These are phyloP conservation scores for Metschnikowia amazonensis DNA, from an alignment of 805 yeast genomes.

Conservation along the genomic window DNA sequence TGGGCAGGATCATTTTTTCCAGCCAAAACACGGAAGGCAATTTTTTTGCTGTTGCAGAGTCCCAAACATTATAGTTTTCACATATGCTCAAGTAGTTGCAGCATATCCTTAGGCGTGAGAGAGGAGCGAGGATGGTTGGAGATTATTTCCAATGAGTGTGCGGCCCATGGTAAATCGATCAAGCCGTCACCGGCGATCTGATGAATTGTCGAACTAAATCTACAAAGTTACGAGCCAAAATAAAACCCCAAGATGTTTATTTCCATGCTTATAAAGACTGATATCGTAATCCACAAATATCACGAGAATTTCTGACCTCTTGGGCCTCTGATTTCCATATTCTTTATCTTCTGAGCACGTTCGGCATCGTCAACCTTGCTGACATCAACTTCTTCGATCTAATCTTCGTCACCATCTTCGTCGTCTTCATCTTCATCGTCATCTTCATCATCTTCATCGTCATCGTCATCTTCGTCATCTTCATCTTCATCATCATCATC, in stretches of 20 bases:
- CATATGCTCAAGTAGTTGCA: neutral
- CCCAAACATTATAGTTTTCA: too few species aligned
- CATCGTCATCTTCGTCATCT: slow-evolving; percentile 17
- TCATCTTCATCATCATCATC: too few species aligned
- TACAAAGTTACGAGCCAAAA: slow-evolving; percentile 16
- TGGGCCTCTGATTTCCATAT: slow-evolving; percentile 11
- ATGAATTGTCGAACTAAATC: slow-evolving; percentile 14
- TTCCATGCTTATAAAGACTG: slow-evolving; percentile 14
- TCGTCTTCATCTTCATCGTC: slow-evolving; percentile 16
- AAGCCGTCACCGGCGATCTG: slow-evolving; percentile 16
- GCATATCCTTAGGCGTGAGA: neutral
- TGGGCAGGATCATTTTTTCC: slow-evolving; percentile 84
- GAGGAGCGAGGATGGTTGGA: slow-evolving; percentile 1
- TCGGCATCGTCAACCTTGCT: slow-evolving; percentile 6
- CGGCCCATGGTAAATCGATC: slow-evolving; percentile 15
- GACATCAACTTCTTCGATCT: slow-evolving; percentile 7
- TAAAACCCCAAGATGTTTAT: slow-evolving; percentile 7
- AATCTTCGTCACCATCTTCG: slow-evolving; percentile 14
- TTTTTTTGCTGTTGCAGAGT: too few species aligned
- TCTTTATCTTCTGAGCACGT: slow-evolving; percentile 11
- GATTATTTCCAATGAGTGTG: slow-evolving; percentile 2
- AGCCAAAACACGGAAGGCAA: too few species aligned
- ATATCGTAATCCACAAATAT: slow-evolving; percentile 7
- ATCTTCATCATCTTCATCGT: slow-evolving; percentile 14
- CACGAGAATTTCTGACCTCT: slow-evolving; percentile 3